Percentiles rank a stretch among this genome's conserved stretches.
These are phyloP conservation scores for Echinosphaeria canescens DNA, from an alignment of 2,329 filamentous ascomycete species.

Conservation along the genomic window DNA sequence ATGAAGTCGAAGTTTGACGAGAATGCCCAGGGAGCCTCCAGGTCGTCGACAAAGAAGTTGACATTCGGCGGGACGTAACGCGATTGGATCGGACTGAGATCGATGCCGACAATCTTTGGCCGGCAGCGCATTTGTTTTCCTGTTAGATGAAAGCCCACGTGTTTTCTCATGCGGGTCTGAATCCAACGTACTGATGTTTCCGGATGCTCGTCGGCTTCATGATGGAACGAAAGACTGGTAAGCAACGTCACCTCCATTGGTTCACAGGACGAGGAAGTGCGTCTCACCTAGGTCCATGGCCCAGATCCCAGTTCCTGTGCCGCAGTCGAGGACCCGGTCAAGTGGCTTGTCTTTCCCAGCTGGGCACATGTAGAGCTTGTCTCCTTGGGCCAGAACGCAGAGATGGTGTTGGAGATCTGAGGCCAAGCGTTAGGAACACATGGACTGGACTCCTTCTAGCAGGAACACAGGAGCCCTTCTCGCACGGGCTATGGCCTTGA, in stretches of 20 bases:
- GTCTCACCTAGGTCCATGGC: slow-evolving; percentile 17
- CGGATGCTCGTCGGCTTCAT: slow-evolving; percentile 17
- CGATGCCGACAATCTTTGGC: slow-evolving; percentile 9
- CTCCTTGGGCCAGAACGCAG: slow-evolving; percentile 8
- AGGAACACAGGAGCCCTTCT: no score
- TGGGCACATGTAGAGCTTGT: slow-evolving; percentile 12
- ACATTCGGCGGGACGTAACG: slow-evolving; percentile 12
- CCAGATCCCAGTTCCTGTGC: slow-evolving; percentile 21
- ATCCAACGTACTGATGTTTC: slow-evolving; percentile 12
- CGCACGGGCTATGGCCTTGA: no score
- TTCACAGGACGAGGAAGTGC: slow-evolving; percentile 9
- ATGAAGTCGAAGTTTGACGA: slow-evolving; percentile 10
- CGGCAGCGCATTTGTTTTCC: no score
- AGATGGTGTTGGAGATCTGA: slow-evolving; percentile 14
- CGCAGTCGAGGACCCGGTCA: slow-evolving; percentile 16
- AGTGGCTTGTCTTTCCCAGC: slow-evolving; percentile 8
- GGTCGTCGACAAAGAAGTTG: slow-evolving; percentile 15
- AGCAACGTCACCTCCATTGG: no score
- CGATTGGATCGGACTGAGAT: slow-evolving; percentile 11
- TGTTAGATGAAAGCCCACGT: no score
- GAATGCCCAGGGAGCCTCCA: slow-evolving; percentile 9
- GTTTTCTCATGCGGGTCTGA: no score
- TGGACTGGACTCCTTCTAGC: not conserved
- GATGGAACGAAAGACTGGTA: no score
- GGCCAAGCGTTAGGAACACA: not conserved